Conservation (phyloP, 371 early-diverging fungal genomes). For the Synchytrium microbalum region DNA sequence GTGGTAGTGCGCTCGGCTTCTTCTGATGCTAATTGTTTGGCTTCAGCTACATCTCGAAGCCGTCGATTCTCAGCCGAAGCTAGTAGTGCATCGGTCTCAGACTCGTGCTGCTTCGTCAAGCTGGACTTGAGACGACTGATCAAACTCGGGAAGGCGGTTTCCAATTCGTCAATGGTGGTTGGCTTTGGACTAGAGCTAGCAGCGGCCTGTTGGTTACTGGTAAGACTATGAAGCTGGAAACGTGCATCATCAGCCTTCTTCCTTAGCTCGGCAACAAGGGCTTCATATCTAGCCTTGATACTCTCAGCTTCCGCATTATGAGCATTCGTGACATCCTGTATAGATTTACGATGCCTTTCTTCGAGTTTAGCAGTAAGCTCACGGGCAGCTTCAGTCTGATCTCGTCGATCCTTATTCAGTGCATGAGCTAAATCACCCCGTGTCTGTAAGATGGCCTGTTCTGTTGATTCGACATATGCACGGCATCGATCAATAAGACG, state of each 20-base stretch:
- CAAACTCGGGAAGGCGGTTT: not conserved
- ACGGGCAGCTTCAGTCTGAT: too few relatives aligned
- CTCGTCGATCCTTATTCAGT: too few relatives aligned
- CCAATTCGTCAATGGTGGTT: not conserved
- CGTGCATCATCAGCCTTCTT: not conserved
- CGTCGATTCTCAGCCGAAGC: not conserved
- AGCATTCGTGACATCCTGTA: too few relatives aligned
- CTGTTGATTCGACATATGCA: not conserved
- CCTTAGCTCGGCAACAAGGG: not conserved
- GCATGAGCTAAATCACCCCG: not conserved
- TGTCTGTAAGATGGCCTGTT: not conserved
- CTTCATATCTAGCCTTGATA: not conserved
- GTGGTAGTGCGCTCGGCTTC: constrained; percentile 4
- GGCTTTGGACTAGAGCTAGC: not conserved
- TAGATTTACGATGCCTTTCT: too few relatives aligned
- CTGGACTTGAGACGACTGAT: not conserved
- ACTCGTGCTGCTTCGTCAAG: not conserved
- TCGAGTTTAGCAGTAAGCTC: too few relatives aligned
- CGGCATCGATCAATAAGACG: not conserved
- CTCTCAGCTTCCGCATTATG: too few relatives aligned
- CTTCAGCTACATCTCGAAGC: not conserved
- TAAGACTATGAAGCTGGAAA: not conserved
- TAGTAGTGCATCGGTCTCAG: not conserved
- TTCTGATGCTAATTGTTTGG: not conserved
- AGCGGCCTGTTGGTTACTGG: not conserved